These are phyloP conservation scores for Breynia disticha DNA, from an alignment of 441 rosid genomes.

Conservation along the genomic window DNA sequence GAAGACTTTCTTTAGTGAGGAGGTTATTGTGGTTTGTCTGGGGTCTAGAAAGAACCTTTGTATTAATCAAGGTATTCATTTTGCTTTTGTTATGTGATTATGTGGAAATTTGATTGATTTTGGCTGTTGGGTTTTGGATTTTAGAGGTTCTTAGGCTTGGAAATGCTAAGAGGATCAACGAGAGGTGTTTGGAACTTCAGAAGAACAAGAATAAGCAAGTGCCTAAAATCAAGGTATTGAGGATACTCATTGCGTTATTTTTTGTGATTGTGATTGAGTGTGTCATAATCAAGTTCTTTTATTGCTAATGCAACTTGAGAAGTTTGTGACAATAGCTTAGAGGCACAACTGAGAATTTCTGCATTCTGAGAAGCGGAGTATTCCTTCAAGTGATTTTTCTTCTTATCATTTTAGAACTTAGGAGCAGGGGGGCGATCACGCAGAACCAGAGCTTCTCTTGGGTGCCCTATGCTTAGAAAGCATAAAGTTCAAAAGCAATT, in stretches of 20 bases:
- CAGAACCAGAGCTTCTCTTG: constrained; percentile 47
- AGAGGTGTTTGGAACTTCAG: constrained; percentile 83
- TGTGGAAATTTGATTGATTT: neutral
- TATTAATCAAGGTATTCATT: constrained; percentile 57
- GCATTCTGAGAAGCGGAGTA: neutral
- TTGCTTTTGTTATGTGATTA: neutral
- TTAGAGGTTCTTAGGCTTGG: constrained; percentile 71
- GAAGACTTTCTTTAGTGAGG: constrained; percentile 50
- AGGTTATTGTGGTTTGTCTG: constrained; percentile 52
- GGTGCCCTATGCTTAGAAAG: constrained; percentile 86
- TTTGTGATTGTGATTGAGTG: too few relatives aligned
- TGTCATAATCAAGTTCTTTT: neutral
- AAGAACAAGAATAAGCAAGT: constrained; percentile 46
- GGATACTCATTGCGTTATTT: constrained; percentile 2
- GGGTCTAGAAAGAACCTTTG: constrained; percentile 87
- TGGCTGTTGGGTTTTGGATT: constrained; percentile 11
- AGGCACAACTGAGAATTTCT: neutral
- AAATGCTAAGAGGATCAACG: constrained; percentile 53
- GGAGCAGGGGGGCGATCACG: constrained; percentile 43
- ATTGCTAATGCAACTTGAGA: too few relatives aligned
- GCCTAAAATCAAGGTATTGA: constrained; percentile 60
- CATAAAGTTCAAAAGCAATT: constrained; percentile 57
- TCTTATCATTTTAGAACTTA: constrained; percentile 37
- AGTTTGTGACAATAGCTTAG: too few relatives aligned
- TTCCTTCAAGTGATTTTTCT: constrained; percentile 14